These are phyloP conservation scores for Carex cristatella DNA, from an alignment of 176 grass and related monocot species.

Conservation along the genomic window DNA sequence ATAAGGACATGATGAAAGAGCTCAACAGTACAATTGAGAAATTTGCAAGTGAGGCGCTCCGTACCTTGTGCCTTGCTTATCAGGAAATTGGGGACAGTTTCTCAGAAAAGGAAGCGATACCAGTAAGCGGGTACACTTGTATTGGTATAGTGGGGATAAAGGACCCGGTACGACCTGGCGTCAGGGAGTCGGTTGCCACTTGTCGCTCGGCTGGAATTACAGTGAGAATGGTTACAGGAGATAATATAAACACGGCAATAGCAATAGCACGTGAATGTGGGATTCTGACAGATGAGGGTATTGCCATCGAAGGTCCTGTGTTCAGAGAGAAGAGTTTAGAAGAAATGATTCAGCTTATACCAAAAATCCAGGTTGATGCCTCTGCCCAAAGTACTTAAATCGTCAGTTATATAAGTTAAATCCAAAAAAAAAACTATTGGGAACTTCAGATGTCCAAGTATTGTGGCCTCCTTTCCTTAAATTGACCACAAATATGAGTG, in stretches of 20 bases:
- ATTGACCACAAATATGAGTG: not conserved
- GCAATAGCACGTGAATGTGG: conserved; percentile 93
- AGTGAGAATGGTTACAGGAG: conserved; percentile 97
- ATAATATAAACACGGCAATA: conserved; percentile 95
- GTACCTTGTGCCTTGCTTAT: conserved; percentile 86
- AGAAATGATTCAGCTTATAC: conserved; percentile 79
- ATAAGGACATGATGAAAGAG: conserved; percentile 47
- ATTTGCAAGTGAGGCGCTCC: conserved; percentile 87
- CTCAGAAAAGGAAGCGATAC: conserved; percentile 44
- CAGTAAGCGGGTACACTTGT: conserved; percentile 68
- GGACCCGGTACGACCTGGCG: conserved; percentile 88
- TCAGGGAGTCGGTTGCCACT: conserved; percentile 88
- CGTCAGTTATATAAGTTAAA: not conserved
- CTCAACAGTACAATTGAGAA: conserved; percentile 65
- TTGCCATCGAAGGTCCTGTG: conserved; percentile 85
- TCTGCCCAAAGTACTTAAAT: conserved; percentile 19
- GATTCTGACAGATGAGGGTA: conserved; percentile 83
- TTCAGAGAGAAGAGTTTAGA: conserved; percentile 75
- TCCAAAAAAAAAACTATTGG: not conserved
- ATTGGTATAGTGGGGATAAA: conserved; percentile 93
- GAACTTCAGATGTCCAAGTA: not conserved
- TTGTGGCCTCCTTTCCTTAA: not conserved
- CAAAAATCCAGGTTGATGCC: conserved; percentile 78
- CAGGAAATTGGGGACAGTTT: conserved; percentile 64
- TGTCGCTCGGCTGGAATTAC: conserved; percentile 80